A percentile compares a stretch with the other conserved stretches of the same genome.
These are phyloP conservation scores for Penicillium brasilianum DNA, from an alignment of 2,329 filamentous ascomycete genomes.

Conservation along the genomic window DNA sequence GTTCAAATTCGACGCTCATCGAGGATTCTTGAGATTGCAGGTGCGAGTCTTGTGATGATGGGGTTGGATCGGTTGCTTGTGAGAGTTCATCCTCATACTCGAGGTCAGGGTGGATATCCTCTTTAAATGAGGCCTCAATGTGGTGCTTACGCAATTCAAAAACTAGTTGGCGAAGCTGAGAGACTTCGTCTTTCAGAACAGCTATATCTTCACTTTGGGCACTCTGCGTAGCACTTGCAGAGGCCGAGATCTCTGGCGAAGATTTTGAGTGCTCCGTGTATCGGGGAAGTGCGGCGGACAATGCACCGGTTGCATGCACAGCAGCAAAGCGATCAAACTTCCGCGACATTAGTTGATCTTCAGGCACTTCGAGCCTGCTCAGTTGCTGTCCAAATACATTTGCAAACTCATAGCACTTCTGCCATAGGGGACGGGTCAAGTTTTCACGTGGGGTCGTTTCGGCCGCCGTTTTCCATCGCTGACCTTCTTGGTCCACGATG, in stretches of 20 bases:
- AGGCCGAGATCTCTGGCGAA: not conserved
- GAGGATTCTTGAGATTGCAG: slow-evolving; percentile 6
- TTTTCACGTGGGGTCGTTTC: slow-evolving; percentile 24
- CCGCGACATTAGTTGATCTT: slow-evolving; percentile 20
- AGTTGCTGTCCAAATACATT: slow-evolving; percentile 36
- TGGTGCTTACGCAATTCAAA: slow-evolving; percentile 33
- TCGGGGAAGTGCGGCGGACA: slow-evolving; percentile 29
- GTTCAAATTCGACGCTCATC: slow-evolving; percentile 22
- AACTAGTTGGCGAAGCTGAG: slow-evolving; percentile 38
- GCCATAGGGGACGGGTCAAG: slow-evolving; percentile 32
- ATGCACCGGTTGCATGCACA: slow-evolving; percentile 32
- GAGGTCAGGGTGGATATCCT: slow-evolving; percentile 10
- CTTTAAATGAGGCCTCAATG: slow-evolving; percentile 18
- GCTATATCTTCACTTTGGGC: slow-evolving; percentile 33
- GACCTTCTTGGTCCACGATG: slow-evolving; percentile 28
- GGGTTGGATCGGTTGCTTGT: slow-evolving; percentile 12
- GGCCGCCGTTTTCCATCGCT: slow-evolving; percentile 39
- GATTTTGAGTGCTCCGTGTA: not conserved
- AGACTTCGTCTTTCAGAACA: slow-evolving; percentile 36
- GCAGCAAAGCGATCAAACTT: slow-evolving; percentile 30
- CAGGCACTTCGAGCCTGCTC: slow-evolving; percentile 26
- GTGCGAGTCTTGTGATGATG: not conserved
- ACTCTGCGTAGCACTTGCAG: slow-evolving; percentile 2
- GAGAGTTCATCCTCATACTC: slow-evolving; percentile 16
- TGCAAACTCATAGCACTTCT: slow-evolving; percentile 43